A percentile compares a stretch with the other conserved stretches of the same genome.
Conservation (phyloP, 2,329 filamentous ascomycete species). For the Pseudogymnoascus sp. region DNA sequence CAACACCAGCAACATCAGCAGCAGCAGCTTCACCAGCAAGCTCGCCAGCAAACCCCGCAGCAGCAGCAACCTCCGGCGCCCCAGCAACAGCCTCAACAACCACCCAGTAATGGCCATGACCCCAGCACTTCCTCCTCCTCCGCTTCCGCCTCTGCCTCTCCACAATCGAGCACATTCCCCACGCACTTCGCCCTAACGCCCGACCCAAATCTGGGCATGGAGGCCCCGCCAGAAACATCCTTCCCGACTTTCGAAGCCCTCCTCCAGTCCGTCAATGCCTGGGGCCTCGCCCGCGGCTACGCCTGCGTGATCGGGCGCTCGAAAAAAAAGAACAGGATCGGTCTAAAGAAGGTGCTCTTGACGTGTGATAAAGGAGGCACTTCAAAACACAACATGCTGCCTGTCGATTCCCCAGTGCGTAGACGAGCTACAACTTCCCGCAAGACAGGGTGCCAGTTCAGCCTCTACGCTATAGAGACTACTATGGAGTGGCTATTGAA, state of each 20-base stretch:
- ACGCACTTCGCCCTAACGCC: neutral
- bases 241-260: conserved; percentile 58
- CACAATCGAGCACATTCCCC: neutral
- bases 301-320: conserved; percentile 61
- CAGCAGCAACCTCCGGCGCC: conserved; percentile 23
- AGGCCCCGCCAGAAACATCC: conserved; percentile 51
- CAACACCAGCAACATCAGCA: conserved; percentile 25
- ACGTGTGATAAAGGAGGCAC: conserved; percentile 60
- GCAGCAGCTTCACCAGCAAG: conserved; percentile 24
- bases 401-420: conserved; percentile 37
- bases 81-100: conserved; percentile 21
- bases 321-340: conserved; percentile 56
- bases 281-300: conserved; percentile 60
- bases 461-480: conserved; percentile 63
- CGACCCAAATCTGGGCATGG: neutral
- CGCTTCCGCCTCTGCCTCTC: neutral
- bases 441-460: conserved; percentile 61
- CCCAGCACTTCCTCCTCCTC: conserved; percentile 1
- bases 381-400: conserved; percentile 44
- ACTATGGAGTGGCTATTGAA: conserved; percentile 60
- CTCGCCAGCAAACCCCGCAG: conserved; percentile 28
- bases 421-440: conserved; percentile 62
- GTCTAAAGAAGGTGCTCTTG: conserved; percentile 60
- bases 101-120: conserved; percentile 16
- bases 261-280: conserved; percentile 56